Conservation (phyloP, 441 rosid genomes). For the Rhodomyrtus psidioides region DNA sequence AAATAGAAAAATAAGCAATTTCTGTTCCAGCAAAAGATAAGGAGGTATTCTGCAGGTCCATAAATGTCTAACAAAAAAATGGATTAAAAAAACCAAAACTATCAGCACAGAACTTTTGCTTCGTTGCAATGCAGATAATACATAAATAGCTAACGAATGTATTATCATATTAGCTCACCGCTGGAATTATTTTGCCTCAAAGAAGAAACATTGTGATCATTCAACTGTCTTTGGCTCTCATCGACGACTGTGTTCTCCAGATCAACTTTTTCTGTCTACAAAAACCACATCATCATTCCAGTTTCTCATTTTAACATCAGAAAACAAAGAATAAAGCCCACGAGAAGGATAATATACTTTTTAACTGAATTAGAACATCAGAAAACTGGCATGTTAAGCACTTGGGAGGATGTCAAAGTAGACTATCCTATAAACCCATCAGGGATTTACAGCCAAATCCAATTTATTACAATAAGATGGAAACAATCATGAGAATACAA, state of each 20-base stretch:
- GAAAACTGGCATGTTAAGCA: neutral
- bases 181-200: constrained; percentile 4
- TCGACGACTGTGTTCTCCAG: constrained; percentile 12
- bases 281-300: neutral
- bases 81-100: neutral
- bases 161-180: constrained; percentile 1
- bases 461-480: neutral
- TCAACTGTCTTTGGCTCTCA: constrained; percentile 10
- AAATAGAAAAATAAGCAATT: neutral
- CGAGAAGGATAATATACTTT: neutral
- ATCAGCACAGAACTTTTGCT: neutral
- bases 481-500: neutral
- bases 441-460: neutral
- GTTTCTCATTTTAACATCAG: neutral
- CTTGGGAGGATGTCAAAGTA: neutral
- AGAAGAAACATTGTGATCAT: neutral
- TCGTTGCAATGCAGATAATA: neutral
- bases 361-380: neutral
- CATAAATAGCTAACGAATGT: neutral
- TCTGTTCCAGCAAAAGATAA: neutral
- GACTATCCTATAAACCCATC: neutral
- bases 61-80: neutral
- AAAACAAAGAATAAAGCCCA: neutral
- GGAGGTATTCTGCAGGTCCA: neutral
- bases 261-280: constrained; percentile 14